Conservation (phyloP, 768 basidiomycete genomes). For the Sarcomyxa edulis region DNA sequence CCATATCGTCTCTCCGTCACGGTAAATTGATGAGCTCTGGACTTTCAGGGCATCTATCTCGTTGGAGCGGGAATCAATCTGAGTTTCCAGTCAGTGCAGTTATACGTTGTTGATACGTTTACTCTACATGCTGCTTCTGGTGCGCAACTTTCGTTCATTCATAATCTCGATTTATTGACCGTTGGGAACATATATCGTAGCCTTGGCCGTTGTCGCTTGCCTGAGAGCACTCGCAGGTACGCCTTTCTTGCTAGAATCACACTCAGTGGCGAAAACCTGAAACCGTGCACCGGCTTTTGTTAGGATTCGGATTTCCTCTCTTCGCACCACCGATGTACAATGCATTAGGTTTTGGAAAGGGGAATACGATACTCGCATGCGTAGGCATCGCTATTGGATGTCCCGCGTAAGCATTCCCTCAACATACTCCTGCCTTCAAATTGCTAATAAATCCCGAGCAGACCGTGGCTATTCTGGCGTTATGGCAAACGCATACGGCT, state of each 20-base stretch:
- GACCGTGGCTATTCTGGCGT: conserved; percentile 28
- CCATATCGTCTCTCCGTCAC: background rate
- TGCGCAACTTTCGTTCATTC: too few species aligned
- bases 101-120: conserved; percentile 64
- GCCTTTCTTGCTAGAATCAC: conserved; percentile 58
- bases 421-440: background rate
- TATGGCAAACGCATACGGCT: conserved; percentile 38
- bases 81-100: conserved; percentile 55
- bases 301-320: conserved; percentile 73
- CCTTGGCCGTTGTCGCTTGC: conserved; percentile 49
- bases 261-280: too few species aligned
- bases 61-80: conserved; percentile 54
- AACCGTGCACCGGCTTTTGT: too few species aligned
- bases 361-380: conserved; percentile 57
- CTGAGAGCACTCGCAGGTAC: conserved; percentile 26
- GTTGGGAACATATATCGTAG: background rate
- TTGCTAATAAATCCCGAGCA: conserved; percentile 9
- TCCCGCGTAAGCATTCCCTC: conserved; percentile 44
- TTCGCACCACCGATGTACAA: conserved; percentile 67
- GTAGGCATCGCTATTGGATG: conserved; percentile 53
- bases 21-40: background rate
- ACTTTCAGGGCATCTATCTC: conserved; percentile 44
- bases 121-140: conserved; percentile 64
- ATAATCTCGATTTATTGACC: background rate
- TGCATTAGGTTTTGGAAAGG: conserved; percentile 62